Evolutionary conservation across 2,329 filamentous ascomycete genomes (phyloP), one percentile per base, ranked within the genome.

Genomic region (Gnomoniopsis sp.): DNA sequence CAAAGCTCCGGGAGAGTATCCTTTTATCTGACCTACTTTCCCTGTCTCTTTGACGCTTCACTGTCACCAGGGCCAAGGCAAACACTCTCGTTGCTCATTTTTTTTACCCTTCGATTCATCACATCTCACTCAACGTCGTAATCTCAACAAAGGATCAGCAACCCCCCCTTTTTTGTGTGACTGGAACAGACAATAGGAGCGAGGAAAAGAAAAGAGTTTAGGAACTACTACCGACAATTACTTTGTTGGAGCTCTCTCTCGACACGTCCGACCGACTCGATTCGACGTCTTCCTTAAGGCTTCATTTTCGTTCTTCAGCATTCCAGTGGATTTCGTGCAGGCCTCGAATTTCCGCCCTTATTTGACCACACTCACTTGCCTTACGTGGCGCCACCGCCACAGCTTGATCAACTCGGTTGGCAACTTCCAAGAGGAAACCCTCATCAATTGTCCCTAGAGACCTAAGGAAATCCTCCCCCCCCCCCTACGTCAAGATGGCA

Each of bases 271-370:
- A 33, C 38, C 19, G 34, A 22, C 44, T 33, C 46, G 33, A 34
- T 23, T 43, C 26, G 30, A 44, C 2, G 23, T 30, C 53, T 53
- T 48, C 53, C 53, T 30, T 6, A 44, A 17, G 14, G 12, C 38
- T 41, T 15, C n/a, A 6, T 17, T 48, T 23, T 55, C 44, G 43
- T 48, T 49, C 30, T 17, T 54, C 46, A 36, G 46, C 56, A 58
- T 55, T 55, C 52, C 59, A 58, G 52, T 55, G 22, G 26, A 44
- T 61, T 59, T 61, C 59, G 53, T 56, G 59, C 59, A 49, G 59
- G 59, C 33, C 52, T 56, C 57, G 59, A 61, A 56, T 50, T 38
- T 49, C 36, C 59, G 53, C 56, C 56, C 51, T 55, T 61, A 49
- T 21, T 49, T 55, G 33, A 47, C 36, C 17, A 46, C 34, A 22